phyloP scores from a whole-genome alignment of 129 eudicot species.

The Dittrichia graveolens region DNA sequence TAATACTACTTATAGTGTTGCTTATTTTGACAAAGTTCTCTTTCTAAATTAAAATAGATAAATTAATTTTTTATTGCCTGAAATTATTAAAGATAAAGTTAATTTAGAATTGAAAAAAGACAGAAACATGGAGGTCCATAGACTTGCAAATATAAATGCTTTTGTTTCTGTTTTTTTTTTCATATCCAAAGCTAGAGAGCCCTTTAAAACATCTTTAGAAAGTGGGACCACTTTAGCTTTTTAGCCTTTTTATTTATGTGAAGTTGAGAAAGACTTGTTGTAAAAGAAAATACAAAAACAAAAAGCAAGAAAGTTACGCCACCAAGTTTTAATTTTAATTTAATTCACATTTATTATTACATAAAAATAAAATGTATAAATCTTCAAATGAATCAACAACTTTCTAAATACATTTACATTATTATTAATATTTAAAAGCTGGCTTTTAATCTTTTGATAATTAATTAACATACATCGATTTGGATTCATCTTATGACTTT shows the following conservation, averaged over 20 bases:
- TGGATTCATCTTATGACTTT: too few relatives aligned
- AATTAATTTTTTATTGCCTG: too few relatives aligned
- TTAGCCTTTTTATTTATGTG: constrained; percentile 13
- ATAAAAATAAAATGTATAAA: not conserved
- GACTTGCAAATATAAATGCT: not conserved
- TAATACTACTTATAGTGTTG: too few relatives aligned
- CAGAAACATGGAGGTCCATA: not conserved
- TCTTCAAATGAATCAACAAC: too few relatives aligned
- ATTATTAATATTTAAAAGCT: too few relatives aligned
- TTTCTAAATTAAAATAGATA: too few relatives aligned
- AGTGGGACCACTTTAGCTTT: constrained; percentile 38
- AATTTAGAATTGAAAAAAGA: too few relatives aligned
- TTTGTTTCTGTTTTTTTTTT: not conserved
- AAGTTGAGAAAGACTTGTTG: not conserved
- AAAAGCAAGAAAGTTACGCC: constrained; percentile 18
- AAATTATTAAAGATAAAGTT: too few relatives aligned
- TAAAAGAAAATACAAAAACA: not conserved
- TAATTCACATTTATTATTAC: not conserved
- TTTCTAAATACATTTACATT: too few relatives aligned
- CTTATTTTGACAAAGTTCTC: too few relatives aligned
- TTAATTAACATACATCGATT: too few relatives aligned
- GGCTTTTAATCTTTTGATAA: too few relatives aligned
- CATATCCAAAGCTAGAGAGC: not conserved
- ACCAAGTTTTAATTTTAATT: constrained; percentile 3
- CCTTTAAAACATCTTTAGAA: constrained; percentile 35